Evolutionary conservation across 2,329 filamentous ascomycete species (phyloP).

Genomic region (Apiospora saccharicola): DNA sequence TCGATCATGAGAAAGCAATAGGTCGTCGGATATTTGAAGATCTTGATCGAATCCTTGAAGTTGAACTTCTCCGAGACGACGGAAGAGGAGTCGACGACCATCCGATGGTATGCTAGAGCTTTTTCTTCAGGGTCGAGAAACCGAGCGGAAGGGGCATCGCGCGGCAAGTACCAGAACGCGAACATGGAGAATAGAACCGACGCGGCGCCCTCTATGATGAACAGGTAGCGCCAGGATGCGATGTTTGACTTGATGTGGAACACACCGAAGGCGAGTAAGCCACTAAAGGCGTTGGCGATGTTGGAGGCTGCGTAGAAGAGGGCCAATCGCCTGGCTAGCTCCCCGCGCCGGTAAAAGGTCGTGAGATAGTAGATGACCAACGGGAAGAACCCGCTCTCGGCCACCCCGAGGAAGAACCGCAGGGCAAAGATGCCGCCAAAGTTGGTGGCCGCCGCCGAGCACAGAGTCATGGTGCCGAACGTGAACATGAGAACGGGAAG

Average conservation of each 20-base stretch:
- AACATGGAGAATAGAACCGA: conserved; percentile 71
- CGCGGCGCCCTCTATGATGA: conserved; percentile 56
- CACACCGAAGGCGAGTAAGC: conserved; percentile 56
- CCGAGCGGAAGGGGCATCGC: conserved; percentile 66
- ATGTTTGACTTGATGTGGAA: conserved; percentile 53
- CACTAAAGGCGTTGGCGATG: conserved; percentile 68
- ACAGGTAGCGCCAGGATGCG: conserved; percentile 57
- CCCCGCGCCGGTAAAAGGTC: conserved; percentile 74
- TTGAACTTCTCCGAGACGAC: conserved; percentile 61
- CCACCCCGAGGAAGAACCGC: conserved; percentile 74
- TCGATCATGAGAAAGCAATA: conserved; percentile 61
- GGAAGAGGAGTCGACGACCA: conserved; percentile 77
- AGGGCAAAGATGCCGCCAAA: conserved; percentile 72
- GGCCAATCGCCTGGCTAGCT: conserved; percentile 73
- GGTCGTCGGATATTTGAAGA: conserved; percentile 59
- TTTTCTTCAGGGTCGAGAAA: conserved; percentile 74
- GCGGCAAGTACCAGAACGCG: conserved; percentile 74
- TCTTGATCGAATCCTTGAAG: conserved; percentile 57
- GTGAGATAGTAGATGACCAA: conserved; percentile 66
- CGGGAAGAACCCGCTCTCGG: conserved; percentile 74
- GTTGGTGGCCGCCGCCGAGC: conserved; percentile 62
- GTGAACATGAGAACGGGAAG: conserved; percentile 70
- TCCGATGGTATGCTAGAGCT: conserved; percentile 72
- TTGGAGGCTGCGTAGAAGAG: conserved; percentile 80
- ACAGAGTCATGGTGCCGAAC: conserved; percentile 71